A percentile compares a stretch with the other conserved stretches of the same genome.
Conservation (phyloP, 257 asterid genomes). For the Euphrasia confusa region DNA sequence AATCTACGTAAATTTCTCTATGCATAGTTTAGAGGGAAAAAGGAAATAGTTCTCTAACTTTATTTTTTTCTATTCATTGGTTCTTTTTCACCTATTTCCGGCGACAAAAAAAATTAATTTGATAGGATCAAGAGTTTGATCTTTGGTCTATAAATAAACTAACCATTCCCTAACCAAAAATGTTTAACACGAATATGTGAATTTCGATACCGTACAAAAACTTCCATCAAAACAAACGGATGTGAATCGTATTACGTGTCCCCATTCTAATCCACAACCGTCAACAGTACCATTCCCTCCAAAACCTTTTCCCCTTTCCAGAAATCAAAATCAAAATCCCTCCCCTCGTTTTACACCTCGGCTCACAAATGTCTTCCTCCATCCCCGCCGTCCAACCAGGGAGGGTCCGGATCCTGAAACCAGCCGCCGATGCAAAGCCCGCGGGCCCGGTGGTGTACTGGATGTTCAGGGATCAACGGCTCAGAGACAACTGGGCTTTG, state of each 20-base stretch:
- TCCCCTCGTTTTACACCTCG: not conserved
- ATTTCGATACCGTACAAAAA: no score
- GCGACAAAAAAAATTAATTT: no score
- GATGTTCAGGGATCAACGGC: conserved; percentile 98
- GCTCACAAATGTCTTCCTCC: conserved; percentile 35
- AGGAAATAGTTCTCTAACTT: no score
- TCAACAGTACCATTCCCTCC: conserved; percentile 69
- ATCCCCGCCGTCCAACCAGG: conserved; percentile 60
- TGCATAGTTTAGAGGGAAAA: no score
- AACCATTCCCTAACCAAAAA: no score
- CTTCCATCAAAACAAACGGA: conserved; percentile 1
- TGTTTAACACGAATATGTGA: no score
- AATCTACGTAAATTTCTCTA: no score
- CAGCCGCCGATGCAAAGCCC: conserved; percentile 28
- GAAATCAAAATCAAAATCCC: not conserved
- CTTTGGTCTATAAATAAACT: no score
- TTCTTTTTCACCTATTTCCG: no score
- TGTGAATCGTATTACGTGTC: conserved; percentile 47
- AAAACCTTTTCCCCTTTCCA: conserved; percentile 21
- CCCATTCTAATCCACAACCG: conserved; percentile 52
- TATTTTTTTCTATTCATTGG: no score
- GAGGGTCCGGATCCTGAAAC: conserved; percentile 62
- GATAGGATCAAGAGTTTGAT: no score
- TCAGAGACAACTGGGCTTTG: conserved; percentile 92
- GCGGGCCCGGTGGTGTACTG: conserved; percentile 93